These are phyloP conservation scores for Bipolaris sorokiniana DNA, from an alignment of 2,329 filamentous ascomycete species.

Conservation along the genomic window DNA sequence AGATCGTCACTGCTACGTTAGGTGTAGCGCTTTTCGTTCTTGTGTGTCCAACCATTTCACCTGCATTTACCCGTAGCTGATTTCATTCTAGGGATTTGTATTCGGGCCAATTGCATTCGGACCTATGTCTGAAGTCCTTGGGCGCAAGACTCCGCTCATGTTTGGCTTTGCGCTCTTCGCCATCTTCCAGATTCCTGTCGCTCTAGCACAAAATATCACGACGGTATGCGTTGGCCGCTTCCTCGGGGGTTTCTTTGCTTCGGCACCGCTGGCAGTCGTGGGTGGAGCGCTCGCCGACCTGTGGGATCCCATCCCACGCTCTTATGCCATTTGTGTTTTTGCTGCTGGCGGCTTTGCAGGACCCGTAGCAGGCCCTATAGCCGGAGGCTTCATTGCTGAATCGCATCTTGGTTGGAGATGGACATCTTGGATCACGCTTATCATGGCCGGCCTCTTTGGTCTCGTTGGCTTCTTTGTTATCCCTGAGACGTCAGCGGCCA, in stretches of 20 bases:
- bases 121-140: conserved; percentile 60
- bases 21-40: conserved; percentile 58
- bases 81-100: conserved; percentile 55
- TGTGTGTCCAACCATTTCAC: conserved; percentile 19
- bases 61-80: background rate
- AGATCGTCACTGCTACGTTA: conserved; percentile 54
- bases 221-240: conserved; percentile 61
- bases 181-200: conserved; percentile 50
- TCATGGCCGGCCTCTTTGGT: conserved; percentile 42
- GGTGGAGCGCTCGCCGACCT: conserved; percentile 46
- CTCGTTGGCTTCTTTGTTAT: conserved; percentile 30
- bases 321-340: conserved; percentile 47
- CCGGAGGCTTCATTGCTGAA: conserved; percentile 45
- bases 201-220: conserved; percentile 55
- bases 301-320: conserved; percentile 45
- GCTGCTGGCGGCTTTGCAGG: conserved; percentile 46
- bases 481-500: conserved; percentile 41
- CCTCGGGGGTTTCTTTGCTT: conserved; percentile 59
- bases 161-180: conserved; percentile 45
- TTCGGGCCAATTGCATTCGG: conserved; percentile 53
- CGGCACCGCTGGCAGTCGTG: conserved; percentile 47
- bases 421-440: conserved; percentile 48
- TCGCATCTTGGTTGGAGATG: conserved; percentile 46
- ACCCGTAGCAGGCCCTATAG: conserved; percentile 57
- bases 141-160: conserved; percentile 48